Evolutionary conservation across 495 filamentous ascomycete genomes (phyloP), one percentile per base, ranked within the genome.

Genomic region (Opeltia flavorubescens): DNA sequence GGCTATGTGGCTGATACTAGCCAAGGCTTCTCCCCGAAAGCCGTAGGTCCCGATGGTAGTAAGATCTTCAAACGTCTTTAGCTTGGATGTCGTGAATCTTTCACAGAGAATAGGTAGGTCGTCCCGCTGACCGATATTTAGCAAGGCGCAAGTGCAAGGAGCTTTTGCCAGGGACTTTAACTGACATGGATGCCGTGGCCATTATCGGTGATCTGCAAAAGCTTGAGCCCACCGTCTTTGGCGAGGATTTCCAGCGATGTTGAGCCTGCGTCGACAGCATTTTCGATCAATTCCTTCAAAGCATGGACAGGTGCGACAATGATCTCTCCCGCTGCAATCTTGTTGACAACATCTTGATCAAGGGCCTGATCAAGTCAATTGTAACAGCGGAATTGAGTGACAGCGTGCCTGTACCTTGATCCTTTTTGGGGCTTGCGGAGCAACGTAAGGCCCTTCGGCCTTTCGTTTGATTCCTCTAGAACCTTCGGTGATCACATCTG

Each of bases 261-360:
- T 2, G 91, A 86, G 15, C 93, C 89, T 25, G 93, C 93, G 65
- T 99, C 93, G 28, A 99, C 93, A 6, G 93, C 80, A 54, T 99
- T 99, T 57, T 99, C 93, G 11, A 96, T 94, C 39, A 99, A 68
- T 62, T 99, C 93, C 66, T 99, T 99, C 26, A 99, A 65, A 17
- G 93, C 93, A 60, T 99, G 86, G 49, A 96, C 88, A 20, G 93
- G 93, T 9, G 93, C 91, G 43, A 96, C 87, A 44, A 99, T 96
- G 50, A 96, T 99, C 60, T 99, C 93, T 13, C 93, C 93, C n/a
- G 93, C 93, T 6, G 93, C 93, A 55, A 99, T 99, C 66, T 95
- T 96, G 67, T 96, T 96, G 48, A 96, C 86, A 33, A 99, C 93
- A 70, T 95, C 87, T 57, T 84, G 82, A 59, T 95, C 84, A 15